phyloP scores from a whole-genome alignment of 495 filamentous ascomycete genomes.

The Tetracladium setigerum region DNA sequence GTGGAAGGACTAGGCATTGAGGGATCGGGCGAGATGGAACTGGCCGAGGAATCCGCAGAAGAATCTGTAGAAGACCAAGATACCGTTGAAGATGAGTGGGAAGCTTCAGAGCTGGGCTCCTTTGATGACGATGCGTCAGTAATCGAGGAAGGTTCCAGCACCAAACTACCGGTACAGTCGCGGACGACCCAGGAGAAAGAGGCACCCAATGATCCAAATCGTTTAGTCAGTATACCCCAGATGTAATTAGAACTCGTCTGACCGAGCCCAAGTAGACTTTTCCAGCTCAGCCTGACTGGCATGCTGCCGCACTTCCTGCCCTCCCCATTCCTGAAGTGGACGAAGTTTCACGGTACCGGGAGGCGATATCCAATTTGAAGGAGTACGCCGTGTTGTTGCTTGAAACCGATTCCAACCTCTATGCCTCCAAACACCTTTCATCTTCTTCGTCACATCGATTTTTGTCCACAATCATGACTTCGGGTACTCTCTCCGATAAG shows the following conservation, averaged over 20 bases:
- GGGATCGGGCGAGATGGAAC: constrained; percentile 15
- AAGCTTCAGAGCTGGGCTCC: constrained; percentile 9
- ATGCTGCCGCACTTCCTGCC: constrained; percentile 54
- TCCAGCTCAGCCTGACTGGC: constrained; percentile 79
- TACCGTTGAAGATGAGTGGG: constrained; percentile 14
- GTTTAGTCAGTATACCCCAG: constrained; percentile 16
- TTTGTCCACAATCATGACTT: constrained; percentile 91
- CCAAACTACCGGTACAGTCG: no score
- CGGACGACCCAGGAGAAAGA: neutral
- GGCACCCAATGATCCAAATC: constrained; percentile 14
- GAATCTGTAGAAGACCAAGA: constrained; percentile 20
- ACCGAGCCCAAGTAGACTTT: constrained; percentile 51
- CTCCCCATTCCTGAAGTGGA: constrained; percentile 40
- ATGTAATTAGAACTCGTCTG: constrained; percentile 1
- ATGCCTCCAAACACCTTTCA: constrained; percentile 42
- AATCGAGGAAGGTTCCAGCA: constrained; percentile 3
- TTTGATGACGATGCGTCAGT: constrained; percentile 21
- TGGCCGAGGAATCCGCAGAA: constrained; percentile 6
- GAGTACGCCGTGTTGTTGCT: constrained; percentile 66
- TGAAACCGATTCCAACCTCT: constrained; percentile 62
- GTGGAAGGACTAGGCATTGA: constrained; percentile 20
- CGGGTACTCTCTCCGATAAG: constrained; percentile 93
- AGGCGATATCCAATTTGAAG: constrained; percentile 65
- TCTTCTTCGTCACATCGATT: constrained; percentile 81
- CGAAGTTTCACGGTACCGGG: constrained; percentile 40